Evolutionary conservation across 2,329 filamentous ascomycete species (phyloP).

Genomic region (Microthyrium microscopicum): DNA sequence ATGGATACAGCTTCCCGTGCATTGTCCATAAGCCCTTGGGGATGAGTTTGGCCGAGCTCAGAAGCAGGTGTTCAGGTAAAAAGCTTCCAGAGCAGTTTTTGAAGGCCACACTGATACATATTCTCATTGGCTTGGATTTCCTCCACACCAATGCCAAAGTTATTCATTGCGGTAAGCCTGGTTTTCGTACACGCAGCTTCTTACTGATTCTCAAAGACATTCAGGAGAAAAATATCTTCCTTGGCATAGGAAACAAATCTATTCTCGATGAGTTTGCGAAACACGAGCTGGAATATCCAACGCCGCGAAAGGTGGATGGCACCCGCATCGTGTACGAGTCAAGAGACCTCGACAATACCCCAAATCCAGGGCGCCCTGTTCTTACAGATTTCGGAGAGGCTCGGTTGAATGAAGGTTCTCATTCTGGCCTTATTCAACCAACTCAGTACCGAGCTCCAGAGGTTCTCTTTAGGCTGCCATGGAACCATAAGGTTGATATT

Average conservation of each 20-base stretch:
- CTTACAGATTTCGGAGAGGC: constrained; percentile 16
- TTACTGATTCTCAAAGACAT: constrained; percentile 12
- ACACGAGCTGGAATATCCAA: constrained; percentile 12
- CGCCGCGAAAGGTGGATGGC: constrained; percentile 12
- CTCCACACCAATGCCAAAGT: constrained; percentile 13
- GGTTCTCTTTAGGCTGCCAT: constrained; percentile 13
- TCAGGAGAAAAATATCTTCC: constrained; percentile 16
- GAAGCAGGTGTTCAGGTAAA: constrained; percentile 7
- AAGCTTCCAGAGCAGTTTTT: constrained; percentile 12
- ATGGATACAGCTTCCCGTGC: constrained; percentile 11
- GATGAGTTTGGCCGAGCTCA: constrained; percentile 12
- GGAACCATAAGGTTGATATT: constrained; percentile 14
- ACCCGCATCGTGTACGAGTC: constrained; percentile 14
- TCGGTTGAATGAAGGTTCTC: constrained; percentile 9
- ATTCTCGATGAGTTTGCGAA: constrained; percentile 14
- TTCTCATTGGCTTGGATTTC: constrained; percentile 15
- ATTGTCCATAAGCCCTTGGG: constrained; percentile 14
- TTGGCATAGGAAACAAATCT: constrained; percentile 13
- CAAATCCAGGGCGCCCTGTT: constrained; percentile 13
- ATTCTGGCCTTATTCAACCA: constrained; percentile 12
- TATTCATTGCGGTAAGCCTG: constrained; percentile 14
- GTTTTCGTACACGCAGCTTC: background rate
- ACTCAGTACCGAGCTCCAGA: constrained; percentile 13
- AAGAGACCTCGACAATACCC: constrained; percentile 12
- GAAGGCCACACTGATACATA: constrained; percentile 11